These are phyloP conservation scores for Globisporangium middletonii DNA, from an alignment of 352 stramenopile genomes.

Conservation along the genomic window DNA sequence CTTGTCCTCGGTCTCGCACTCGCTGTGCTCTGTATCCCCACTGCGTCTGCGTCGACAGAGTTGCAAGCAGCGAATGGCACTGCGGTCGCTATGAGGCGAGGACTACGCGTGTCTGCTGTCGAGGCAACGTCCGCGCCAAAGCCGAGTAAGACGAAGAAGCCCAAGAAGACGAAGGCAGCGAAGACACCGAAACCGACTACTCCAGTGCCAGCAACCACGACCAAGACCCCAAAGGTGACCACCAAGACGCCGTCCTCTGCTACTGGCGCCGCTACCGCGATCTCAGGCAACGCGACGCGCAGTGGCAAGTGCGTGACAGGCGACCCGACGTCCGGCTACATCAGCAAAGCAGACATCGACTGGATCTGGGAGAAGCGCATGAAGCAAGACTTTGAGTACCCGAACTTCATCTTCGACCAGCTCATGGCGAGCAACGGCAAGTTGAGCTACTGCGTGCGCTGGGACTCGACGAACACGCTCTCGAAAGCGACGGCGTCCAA, in stretches of 20 bases:
- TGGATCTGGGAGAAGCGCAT: conserved; percentile 22
- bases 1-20: conserved; percentile 1
- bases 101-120: neutral
- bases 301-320: conserved; percentile 17
- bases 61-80: neutral
- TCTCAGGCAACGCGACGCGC: neutral
- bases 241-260: neutral
- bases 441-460: conserved; percentile 42
- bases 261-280: neutral
- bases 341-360: conserved; percentile 19
- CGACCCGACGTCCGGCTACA: conserved; percentile 17
- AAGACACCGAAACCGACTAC: neutral
- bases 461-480: conserved; percentile 40
- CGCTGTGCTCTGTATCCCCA: conserved; percentile 1
- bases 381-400: conserved; percentile 11
- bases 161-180: conserved; percentile 1
- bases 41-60: neutral
- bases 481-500: conserved; percentile 30
- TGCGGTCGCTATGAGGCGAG: neutral
- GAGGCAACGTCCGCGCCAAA: neutral
- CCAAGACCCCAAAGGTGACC: neutral
- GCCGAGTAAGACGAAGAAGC: conserved; percentile 2
- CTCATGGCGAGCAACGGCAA: conserved; percentile 33
- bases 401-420: conserved; percentile 37
- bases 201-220: neutral